These are phyloP conservation scores for Hyphopichia burtonii DNA, from an alignment of 1,139 yeast genomes.

Conservation along the genomic window DNA sequence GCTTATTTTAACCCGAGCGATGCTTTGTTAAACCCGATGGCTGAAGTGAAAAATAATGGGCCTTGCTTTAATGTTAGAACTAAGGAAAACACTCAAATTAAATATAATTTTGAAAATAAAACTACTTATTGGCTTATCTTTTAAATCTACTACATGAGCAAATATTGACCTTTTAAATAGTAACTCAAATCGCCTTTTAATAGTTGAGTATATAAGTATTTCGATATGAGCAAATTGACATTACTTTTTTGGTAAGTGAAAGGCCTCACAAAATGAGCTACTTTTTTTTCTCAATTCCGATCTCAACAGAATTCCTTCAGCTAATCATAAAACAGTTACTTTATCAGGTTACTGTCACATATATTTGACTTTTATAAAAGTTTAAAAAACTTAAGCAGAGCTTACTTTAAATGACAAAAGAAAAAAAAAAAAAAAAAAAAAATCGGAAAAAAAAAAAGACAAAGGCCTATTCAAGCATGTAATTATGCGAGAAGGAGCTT, in stretches of 20 bases:
- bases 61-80: no score
- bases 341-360: neutral
- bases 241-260: neutral
- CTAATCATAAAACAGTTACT: neutral
- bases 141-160: neutral
- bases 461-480: neutral
- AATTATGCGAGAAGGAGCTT: neutral
- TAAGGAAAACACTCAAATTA: neutral
- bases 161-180: neutral
- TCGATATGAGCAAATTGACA: neutral
- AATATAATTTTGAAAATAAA: neutral
- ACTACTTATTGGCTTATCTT: neutral
- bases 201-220: neutral
- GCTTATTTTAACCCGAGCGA: no score
- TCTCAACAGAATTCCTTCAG: neutral
- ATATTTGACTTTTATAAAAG: neutral
- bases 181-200: neutral
- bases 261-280: neutral
- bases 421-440: slow-evolving; percentile 1
- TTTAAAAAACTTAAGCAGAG: no score
- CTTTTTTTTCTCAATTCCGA: neutral
- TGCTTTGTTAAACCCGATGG: no score
- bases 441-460: neutral
- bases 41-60: no score
- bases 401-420: neutral